These are phyloP conservation scores for Metschnikowia picachoensis DNA, from an alignment of 805 yeast species.

Conservation along the genomic window DNA sequence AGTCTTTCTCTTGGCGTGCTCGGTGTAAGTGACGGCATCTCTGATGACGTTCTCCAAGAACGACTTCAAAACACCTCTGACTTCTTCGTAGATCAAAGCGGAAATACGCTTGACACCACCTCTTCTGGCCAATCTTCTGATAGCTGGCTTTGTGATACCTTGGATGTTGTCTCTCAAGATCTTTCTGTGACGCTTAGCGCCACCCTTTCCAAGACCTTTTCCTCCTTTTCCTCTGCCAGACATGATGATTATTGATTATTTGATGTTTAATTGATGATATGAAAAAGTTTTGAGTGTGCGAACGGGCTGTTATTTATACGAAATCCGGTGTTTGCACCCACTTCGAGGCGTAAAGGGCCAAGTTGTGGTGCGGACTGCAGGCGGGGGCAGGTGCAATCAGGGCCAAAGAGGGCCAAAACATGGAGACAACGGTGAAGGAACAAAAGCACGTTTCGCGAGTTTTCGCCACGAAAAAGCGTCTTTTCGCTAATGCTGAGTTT, in stretches of 20 bases:
- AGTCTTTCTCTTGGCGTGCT: constrained; percentile 99
- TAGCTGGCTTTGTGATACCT: constrained; percentile 99
- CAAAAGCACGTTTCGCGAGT: background rate
- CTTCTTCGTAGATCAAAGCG: constrained; percentile 97
- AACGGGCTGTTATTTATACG: constrained; percentile 8
- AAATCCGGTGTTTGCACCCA: constrained; percentile 13
- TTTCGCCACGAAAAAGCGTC: background rate
- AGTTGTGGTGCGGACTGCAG: constrained; percentile 8
- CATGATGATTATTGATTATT: constrained; percentile 50
- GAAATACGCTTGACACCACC: constrained; percentile 99
- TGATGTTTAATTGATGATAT: constrained; percentile 14
- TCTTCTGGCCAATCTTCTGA: constrained; percentile 99
- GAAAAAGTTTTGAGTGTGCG: constrained; percentile 8
- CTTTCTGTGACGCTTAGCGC: constrained; percentile 99
- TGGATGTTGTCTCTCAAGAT: constrained; percentile 98
- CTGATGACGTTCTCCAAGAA: constrained; percentile 96
- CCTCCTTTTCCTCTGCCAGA: constrained; percentile 99
- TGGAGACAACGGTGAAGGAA: background rate
- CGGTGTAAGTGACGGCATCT: constrained; percentile 99
- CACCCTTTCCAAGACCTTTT: constrained; percentile 99
- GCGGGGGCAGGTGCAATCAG: no score
- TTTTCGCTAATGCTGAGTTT: background rate
- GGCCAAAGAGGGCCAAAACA: background rate
- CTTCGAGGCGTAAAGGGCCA: background rate
- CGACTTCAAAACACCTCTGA: constrained; percentile 92